Evolutionary conservation across 805 yeast genomes (phyloP).

Genomic region (Suhomyces sp.): DNA sequence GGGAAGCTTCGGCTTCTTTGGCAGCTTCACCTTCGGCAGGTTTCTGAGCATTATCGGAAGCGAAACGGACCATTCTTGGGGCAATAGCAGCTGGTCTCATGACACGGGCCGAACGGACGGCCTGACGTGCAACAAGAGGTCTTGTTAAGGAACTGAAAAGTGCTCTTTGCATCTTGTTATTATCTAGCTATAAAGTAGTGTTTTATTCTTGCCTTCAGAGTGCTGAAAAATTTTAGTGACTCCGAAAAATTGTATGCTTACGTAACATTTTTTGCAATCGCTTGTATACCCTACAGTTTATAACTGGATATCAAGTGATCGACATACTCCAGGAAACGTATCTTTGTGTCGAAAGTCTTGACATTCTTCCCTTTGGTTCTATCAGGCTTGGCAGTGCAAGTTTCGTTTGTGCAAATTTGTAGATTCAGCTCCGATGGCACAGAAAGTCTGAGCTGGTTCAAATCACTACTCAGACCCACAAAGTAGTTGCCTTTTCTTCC

Average conservation of each 20-base stretch:
- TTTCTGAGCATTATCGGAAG: constrained; percentile 15
- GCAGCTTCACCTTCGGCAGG: constrained; percentile 1
- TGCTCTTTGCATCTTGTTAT: constrained; percentile 24
- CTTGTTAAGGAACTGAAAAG: constrained; percentile 19
- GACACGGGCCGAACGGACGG: constrained; percentile 12
- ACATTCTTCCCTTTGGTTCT: constrained; percentile 2
- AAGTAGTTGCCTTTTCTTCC: constrained; percentile 28
- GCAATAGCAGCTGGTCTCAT: constrained; percentile 13
- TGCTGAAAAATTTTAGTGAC: constrained; percentile 7
- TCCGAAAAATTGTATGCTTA: neutral
- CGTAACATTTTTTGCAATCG: neutral
- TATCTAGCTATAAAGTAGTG: neutral
- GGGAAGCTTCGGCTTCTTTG: constrained; percentile 4
- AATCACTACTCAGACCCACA: constrained; percentile 4
- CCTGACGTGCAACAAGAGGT: constrained; percentile 8
- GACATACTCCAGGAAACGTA: constrained; percentile 21
- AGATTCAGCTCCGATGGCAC: neutral
- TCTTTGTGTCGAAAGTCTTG: constrained; percentile 12
- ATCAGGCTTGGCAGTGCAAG: constrained; percentile 1
- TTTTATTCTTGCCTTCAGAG: neutral
- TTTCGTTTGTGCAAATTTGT: constrained; percentile 11
- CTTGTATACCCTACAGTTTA: neutral
- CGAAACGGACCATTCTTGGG: constrained; percentile 16
- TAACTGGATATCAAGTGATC: constrained; percentile 13
- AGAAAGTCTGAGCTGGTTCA: neutral